These are phyloP conservation scores for Neoboletus magnificus DNA, from an alignment of 768 basidiomycete species.

Conservation along the genomic window DNA sequence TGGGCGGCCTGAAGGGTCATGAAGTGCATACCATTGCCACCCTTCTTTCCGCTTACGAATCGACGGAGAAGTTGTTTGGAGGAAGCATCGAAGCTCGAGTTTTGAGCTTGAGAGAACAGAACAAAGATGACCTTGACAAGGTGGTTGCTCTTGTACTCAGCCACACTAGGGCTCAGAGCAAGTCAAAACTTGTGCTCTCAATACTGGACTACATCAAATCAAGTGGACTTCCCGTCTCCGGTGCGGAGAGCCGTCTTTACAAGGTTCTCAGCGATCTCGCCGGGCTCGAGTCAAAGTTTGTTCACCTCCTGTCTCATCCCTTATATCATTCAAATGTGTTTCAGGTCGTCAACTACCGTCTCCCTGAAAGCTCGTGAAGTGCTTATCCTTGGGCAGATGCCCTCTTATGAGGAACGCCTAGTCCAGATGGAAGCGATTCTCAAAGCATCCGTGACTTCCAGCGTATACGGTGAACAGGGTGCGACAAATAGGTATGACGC, in stretches of 20 bases:
- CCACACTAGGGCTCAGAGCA: constrained; percentile 93
- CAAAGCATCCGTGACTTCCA: constrained; percentile 80
- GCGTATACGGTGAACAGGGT: constrained; percentile 85
- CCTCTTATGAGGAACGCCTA: constrained; percentile 92
- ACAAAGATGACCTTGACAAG: constrained; percentile 90
- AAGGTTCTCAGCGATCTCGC: constrained; percentile 79
- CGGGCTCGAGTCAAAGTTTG: constrained; percentile 83
- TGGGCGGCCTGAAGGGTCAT: constrained; percentile 80
- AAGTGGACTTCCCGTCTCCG: constrained; percentile 70
- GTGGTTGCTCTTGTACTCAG: constrained; percentile 86
- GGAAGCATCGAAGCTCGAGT: constrained; percentile 93
- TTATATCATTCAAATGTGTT: constrained; percentile 2
- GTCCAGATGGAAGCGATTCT: constrained; percentile 94
- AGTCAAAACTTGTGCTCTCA: constrained; percentile 81
- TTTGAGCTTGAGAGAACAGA: constrained; percentile 81
- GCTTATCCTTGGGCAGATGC: constrained; percentile 92
- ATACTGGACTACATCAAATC: constrained; percentile 89
- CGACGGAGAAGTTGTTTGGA: constrained; percentile 89
- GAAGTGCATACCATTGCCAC: constrained; percentile 75
- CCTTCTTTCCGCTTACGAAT: constrained; percentile 74
- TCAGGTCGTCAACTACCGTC: constrained; percentile 85
- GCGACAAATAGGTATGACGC: constrained; percentile 50
- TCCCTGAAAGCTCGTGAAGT: constrained; percentile 96
- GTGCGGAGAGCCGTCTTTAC: constrained; percentile 69
- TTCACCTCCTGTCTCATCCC: constrained; percentile 4